A percentile compares a stretch with the other conserved stretches of the same genome.
phyloP scores from a whole-genome alignment of 306 rosid species.

The Fagus crenata region DNA sequence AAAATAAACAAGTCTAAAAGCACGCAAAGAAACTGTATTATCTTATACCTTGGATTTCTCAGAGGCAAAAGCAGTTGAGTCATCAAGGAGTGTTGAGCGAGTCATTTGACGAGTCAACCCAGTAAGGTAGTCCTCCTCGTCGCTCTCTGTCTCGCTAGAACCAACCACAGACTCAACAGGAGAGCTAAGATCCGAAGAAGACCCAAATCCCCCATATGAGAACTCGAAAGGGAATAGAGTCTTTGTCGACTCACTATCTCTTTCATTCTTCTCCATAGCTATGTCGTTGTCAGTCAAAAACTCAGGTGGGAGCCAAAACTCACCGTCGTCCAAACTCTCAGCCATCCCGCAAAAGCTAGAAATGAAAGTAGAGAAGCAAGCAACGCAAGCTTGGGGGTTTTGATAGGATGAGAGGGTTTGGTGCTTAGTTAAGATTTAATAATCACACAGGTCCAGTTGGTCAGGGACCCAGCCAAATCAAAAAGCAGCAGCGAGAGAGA shows the following conservation, averaged over 20 bases:
- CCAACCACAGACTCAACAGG: conserved; percentile 56
- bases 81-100: conserved; percentile 45
- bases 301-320: conserved; percentile 78
- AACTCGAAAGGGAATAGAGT: conserved; percentile 40
- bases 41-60: conserved; percentile 42
- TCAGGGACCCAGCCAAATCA: conserved; percentile 17
- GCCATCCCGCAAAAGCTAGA: conserved; percentile 36
- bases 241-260: not conserved
- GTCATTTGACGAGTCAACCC: conserved; percentile 62
- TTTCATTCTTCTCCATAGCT: not conserved
- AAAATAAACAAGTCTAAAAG: not conserved
- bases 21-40: not conserved
- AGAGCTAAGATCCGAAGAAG: conserved; percentile 50
- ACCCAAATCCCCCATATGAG: conserved; percentile 24
- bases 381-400: not conserved
- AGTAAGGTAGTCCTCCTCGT: conserved; percentile 64
- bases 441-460: not conserved
- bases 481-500: not conserved
- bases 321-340: conserved; percentile 57
- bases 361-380: not conserved
- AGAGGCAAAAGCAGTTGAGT: conserved; percentile 6
- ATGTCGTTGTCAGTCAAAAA: conserved; percentile 61
- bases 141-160: conserved; percentile 80
- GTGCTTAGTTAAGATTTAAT: conserved; percentile 35
- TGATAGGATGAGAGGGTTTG: conserved; percentile 12